Base-by-base conservation (phyloP, 2,329 filamentous ascomycete genomes). In the Chalaropsis ovoidea region DNA sequence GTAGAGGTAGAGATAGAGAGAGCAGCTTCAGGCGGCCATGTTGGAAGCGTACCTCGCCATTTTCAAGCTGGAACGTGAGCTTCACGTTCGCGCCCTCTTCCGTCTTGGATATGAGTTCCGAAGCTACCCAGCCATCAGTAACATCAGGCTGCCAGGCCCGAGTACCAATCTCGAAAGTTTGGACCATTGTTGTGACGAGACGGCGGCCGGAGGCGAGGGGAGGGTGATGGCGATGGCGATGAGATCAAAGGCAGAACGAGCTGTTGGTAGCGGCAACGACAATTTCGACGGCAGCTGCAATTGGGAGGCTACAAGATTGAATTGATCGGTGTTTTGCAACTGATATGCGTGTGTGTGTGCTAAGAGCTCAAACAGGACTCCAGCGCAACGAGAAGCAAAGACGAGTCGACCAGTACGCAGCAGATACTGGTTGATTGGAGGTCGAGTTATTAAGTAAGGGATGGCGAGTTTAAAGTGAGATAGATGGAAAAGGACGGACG, bases 61-160 rank as follows among this genome's bases (percentile, higher is more conserved):
- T 96, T 72, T 91, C 90, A 70, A 97, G 82, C 77, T 86, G 82
- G 77, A 99, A 97, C 72, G 91, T 83, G 72, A 99, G 83, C 74
- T 82, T 87, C 73, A 93, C 88, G 75, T 95, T 96, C 73, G 90
- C 83, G 69, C 91, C 94, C 74, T 94, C 82, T 70, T 90, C 79
- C 66, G 83, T 82, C 81, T 94, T 96, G 77, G 89, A 87, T 75
- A 88, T 82, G 72, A 99, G 88, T 81, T 97, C 92, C 60, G 94
- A 96, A 74, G 92, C 89, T 76, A 99, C 86, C 93, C 94, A 99
- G 78, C 94, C 94, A 78, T 99, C 93, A 68, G 89, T 89, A 75
- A 85, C 80, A 80, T 99, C 94, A 72, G 94, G 92, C 83, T 97
- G 94, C 94, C 94, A 99, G 75, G 92, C 94, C 84, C 90, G 86